Base-by-base conservation (phyloP, 768 basidiomycete genomes). In the Megacollybia marginata region DNA sequence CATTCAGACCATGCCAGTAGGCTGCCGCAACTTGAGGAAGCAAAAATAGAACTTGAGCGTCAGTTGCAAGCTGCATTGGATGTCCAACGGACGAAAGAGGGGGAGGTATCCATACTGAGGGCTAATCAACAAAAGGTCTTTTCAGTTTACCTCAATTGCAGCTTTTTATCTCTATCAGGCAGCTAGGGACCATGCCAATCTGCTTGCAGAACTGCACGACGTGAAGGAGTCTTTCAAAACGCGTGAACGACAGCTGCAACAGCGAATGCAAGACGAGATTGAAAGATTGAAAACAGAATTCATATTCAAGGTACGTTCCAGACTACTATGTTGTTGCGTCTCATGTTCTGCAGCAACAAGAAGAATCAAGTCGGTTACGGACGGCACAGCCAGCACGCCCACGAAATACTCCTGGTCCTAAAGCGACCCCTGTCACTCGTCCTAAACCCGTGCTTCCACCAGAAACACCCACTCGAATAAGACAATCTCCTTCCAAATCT, bases 251-350 rank as follows among this genome's bases (percentile, higher is more conserved):
- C 70, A 78, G 48, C 57, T 81, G 46, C 79, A 83, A 51, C 81
- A 78, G 58, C 75, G 82, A 43, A 69, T 80, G 66, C 79, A 80
- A 55, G 79, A 75, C 49, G 84, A 88, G 56, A 72, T 82, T 54
- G 87, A 88, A 61, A 76, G 82, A 10, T 58, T 87, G 48, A 82
- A 76, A 57, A 85, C 86, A 1, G 78, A 85, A 50, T 76, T 78
- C 42, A 69, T 74, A 20, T 88, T 90, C 70, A 85, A 78, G 66
- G 87, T 85, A 65, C 46, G 71, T 55, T 19, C n/a, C 50, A 28
- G 4, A 28, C 23, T 28, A 28, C 23, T 28, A 28, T 28, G 6
- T 28, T 28, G 23, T 6, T 3, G 23, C 23, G 6, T 28, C 23
- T 28, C 23, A 28, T 28, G 6, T 28, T 28, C 23, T 28, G 6